Base-by-base conservation (phyloP, 768 basidiomycete species). In the Termitomyces heimii region DNA sequence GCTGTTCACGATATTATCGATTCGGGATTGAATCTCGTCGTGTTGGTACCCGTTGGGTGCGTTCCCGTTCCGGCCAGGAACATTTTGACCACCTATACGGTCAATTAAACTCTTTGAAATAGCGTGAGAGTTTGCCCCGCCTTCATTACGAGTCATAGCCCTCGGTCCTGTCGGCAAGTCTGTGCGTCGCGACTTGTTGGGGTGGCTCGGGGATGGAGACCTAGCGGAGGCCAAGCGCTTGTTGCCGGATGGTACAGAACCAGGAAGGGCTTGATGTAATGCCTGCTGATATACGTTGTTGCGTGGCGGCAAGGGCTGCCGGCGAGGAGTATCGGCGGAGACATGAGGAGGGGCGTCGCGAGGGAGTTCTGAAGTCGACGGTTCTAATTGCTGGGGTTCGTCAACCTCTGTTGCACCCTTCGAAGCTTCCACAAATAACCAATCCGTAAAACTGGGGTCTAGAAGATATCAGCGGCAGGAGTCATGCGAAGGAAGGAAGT, bases 371-470 rank as follows among this genome's bases (percentile, higher is more conserved):
- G 73, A 60, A 56, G 73, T 61, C 57, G 74, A 58, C 54, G 77
- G 67, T 55, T 71, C 71, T 9, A 75, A 59, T 58, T 73, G 73
- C 16, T 73, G 54, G 8, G 77, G 64, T 35, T 72, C 65, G 31
- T 82, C 81, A 4, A 79, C 68, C 57, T 82, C 84, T 5, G 79
- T 73, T 24, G 79, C 81, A 53, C 86, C 87, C 68, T 88, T 89
- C 2, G 82, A 82, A 22, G 89, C 90, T 68, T 90, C 89, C 34
- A 73, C 72, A 66, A 96, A 97, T 22, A 97, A 73, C 93, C 93
- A 96, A 56, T 89, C 85, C 32, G 92, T 93, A 71, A 97, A 96
- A 57, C 78, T 83, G 45, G 83, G 72, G 67, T 95, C 94, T 92
- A 13, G 53, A 45, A 29, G 48, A 29, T 37, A 59, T 60, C 40